phyloP scores from a whole-genome alignment of 2,329 filamentous ascomycete species.

The Neospermospora avenae region DNA sequence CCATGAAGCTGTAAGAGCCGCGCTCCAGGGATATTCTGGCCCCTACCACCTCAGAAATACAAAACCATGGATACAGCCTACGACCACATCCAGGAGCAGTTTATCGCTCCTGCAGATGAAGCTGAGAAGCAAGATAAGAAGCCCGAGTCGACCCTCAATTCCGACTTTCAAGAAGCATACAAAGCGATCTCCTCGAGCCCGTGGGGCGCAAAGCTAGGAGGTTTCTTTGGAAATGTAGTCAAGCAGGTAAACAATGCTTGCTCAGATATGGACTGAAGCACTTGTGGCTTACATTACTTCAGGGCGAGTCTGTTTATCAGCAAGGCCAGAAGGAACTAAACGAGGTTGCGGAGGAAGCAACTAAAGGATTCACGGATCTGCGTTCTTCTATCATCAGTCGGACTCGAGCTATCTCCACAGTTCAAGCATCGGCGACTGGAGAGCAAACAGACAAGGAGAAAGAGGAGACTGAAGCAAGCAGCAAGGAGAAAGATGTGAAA shows the following conservation, averaged over 20 bases:
- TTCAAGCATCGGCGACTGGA: constrained; percentile 30
- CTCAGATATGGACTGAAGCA: neutral
- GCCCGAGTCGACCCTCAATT: constrained; percentile 61
- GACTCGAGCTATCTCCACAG: constrained; percentile 67
- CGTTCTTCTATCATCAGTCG: constrained; percentile 65
- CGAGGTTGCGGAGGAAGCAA: constrained; percentile 75
- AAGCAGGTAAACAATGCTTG: constrained; percentile 67
- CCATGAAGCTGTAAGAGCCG: constrained; percentile 6
- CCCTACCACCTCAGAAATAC: neutral
- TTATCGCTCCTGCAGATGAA: constrained; percentile 54
- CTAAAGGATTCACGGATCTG: constrained; percentile 72
- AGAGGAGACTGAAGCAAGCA: constrained; percentile 23
- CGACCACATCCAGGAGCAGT: constrained; percentile 90
- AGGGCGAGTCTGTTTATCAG: constrained; percentile 80
- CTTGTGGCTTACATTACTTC: constrained; percentile 10
- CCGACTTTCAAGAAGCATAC: constrained; percentile 92
- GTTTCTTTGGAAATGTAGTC: constrained; percentile 85
- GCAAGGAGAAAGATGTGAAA: constrained; percentile 39
- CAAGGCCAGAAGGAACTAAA: constrained; percentile 83
- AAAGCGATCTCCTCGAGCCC: constrained; percentile 87
- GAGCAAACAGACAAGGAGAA: constrained; percentile 27
- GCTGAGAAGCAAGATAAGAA: constrained; percentile 44
- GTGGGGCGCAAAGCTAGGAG: constrained; percentile 86
- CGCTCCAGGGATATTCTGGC: neutral
- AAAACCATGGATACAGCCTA: constrained; percentile 86